These are phyloP conservation scores for Dendrobium nobile DNA, from an alignment of 106 monocot species.

Conservation along the genomic window DNA sequence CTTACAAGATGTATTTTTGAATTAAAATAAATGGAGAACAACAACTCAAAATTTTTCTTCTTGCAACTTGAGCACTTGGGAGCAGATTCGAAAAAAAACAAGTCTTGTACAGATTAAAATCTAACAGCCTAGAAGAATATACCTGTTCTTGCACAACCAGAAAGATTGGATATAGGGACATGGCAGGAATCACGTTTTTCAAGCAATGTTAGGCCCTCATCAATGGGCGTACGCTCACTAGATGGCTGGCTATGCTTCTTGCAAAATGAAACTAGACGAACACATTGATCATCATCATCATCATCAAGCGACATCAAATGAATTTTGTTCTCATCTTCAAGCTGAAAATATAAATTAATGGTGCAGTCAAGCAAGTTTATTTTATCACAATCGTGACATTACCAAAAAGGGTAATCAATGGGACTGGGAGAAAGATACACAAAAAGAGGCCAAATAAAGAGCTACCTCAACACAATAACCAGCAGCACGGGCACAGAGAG, in stretches of 20 bases:
- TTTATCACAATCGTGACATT: neutral
- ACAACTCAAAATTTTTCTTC: neutral
- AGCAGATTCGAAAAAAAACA: neutral
- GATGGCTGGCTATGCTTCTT: conserved; percentile 84
- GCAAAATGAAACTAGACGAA: conserved; percentile 88
- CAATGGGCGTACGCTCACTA: conserved; percentile 35
- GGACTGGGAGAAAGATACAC: neutral
- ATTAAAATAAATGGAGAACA: neutral
- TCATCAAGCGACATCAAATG: conserved; percentile 82
- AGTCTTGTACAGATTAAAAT: neutral
- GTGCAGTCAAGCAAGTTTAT: neutral
- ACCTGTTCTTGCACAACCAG: conserved; percentile 94
- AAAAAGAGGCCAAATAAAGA: conserved; percentile 5
- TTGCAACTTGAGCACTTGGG: neutral
- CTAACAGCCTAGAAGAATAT: neutral
- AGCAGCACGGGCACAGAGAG: conserved; percentile 99
- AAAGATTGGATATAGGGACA: conserved; percentile 43
- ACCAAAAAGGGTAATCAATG: neutral
- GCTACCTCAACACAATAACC: conserved; percentile 94
- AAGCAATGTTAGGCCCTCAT: conserved; percentile 24
- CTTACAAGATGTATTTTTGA: neutral
- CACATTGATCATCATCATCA: conserved; percentile 76
- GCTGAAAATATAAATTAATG: conserved; percentile 35
- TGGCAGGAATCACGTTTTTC: conserved; percentile 26
- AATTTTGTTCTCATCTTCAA: conserved; percentile 76